phyloP scores from a whole-genome alignment of 129 eudicot species.

The Centella asiatica region DNA sequence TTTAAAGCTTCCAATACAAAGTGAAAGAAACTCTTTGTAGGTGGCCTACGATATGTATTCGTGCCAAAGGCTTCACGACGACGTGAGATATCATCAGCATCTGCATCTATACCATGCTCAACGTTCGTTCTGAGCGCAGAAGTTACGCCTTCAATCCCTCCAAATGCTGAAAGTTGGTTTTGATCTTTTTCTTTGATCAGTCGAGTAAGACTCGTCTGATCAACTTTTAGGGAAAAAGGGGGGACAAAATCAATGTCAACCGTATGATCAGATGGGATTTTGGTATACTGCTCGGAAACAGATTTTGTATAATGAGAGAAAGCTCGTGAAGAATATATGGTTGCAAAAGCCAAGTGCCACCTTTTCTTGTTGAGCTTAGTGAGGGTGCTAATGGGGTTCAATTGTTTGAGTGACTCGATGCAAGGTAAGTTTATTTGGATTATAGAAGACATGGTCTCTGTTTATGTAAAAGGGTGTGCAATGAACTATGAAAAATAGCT shows the following conservation, averaged over 20 bases:
- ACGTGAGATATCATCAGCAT: constrained; percentile 15
- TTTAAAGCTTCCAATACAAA: constrained; percentile 37
- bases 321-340: constrained; percentile 35
- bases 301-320: constrained; percentile 18
- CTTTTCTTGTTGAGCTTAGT: constrained; percentile 26
- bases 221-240: constrained; percentile 4
- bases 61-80: constrained; percentile 26
- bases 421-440: neutral
- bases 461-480: too few species aligned
- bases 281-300: neutral
- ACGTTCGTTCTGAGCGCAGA: constrained; percentile 18
- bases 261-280: neutral
- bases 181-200: constrained; percentile 27
- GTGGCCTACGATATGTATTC: constrained; percentile 27
- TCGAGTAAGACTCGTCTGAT: constrained; percentile 14
- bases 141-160: constrained; percentile 25
- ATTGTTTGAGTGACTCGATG: constrained; percentile 5
- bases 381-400: neutral
- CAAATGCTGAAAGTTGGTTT: constrained; percentile 11
- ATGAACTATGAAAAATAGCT: too few species aligned
- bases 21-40: constrained; percentile 23
- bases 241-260: constrained; percentile 11
- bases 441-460: neutral
- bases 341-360: constrained; percentile 34
- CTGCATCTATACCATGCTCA: constrained; percentile 19